Conservation (phyloP, 2,329 filamentous ascomycete species). For the Colletotrichum sp. region DNA sequence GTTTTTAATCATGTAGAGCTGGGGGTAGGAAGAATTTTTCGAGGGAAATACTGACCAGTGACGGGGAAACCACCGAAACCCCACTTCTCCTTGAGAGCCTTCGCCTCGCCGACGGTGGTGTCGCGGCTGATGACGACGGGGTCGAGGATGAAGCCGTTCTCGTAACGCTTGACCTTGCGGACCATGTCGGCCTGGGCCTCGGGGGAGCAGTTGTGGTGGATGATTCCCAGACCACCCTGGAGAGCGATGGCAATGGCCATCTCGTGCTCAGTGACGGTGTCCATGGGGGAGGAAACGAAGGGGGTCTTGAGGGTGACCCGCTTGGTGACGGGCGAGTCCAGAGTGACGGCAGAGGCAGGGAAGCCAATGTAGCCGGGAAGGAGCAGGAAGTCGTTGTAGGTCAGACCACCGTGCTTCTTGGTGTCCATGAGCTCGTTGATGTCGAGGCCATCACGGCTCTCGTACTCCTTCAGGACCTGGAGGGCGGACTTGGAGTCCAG, state of each 20-base stretch:
- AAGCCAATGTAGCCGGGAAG: slow-evolving; percentile 99
- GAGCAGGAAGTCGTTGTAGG: slow-evolving; percentile 98
- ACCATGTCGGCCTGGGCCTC: slow-evolving; percentile 99
- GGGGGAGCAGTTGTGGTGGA: slow-evolving; percentile 99
- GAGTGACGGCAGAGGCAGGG: slow-evolving; percentile 82
- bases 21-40: slow-evolving; percentile 23
- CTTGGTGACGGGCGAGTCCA: slow-evolving; percentile 94
- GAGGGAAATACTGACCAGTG: slow-evolving; percentile 74
- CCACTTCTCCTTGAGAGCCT: slow-evolving; percentile 94
- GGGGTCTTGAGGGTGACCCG: slow-evolving; percentile 95
- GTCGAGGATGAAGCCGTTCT: slow-evolving; percentile 98
- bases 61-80: slow-evolving; percentile 98
- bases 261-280: slow-evolving; percentile 98
- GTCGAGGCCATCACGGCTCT: slow-evolving; percentile 82
- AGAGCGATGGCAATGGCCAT: slow-evolving; percentile 99
- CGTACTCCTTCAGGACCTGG: slow-evolving; percentile 82
- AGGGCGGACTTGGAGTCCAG: slow-evolving; percentile 78
- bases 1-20: slow-evolving; percentile 76
- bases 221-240: slow-evolving; percentile 87
- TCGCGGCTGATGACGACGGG: slow-evolving; percentile 88
- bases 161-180: slow-evolving; percentile 97
- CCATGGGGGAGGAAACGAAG: slow-evolving; percentile 98
- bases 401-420: slow-evolving; percentile 88
- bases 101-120: slow-evolving; percentile 90
- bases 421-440: slow-evolving; percentile 89